A percentile compares a stretch with the other conserved stretches of the same genome.
Evolutionary conservation across 495 filamentous ascomycete genomes (phyloP).

Genomic region (Podospora australis): DNA sequence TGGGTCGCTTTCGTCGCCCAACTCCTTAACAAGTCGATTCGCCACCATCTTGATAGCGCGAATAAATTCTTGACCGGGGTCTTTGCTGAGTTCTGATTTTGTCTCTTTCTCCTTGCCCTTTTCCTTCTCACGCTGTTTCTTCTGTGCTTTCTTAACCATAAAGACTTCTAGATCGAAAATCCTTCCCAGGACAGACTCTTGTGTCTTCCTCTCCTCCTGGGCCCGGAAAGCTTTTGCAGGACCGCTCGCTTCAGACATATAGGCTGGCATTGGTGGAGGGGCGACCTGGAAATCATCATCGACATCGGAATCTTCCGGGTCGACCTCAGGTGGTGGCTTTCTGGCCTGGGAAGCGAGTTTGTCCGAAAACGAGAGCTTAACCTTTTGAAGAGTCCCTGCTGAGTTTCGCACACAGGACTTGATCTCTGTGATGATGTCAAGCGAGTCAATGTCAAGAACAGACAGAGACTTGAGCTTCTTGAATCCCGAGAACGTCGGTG

Average conservation of each 20-base stretch:
- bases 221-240: conserved; percentile 36
- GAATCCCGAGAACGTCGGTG: conserved; percentile 52
- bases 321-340: conserved; percentile 41
- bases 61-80: conserved; percentile 29
- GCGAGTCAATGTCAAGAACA: conserved; percentile 51
- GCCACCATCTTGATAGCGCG: conserved; percentile 34
- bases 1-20: conserved; percentile 24
- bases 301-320: conserved; percentile 46
- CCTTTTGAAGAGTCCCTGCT: conserved; percentile 41
- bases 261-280: conserved; percentile 7
- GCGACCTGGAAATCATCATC: conserved; percentile 40
- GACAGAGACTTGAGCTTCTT: conserved; percentile 45
- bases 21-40: conserved; percentile 26
- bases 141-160: conserved; percentile 19
- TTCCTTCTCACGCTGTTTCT: conserved; percentile 24
- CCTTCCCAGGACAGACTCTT: conserved; percentile 48
- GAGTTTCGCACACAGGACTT: conserved; percentile 46
- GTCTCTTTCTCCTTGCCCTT: conserved; percentile 23
- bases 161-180: conserved; percentile 46
- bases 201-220: conserved; percentile 44
- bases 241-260: conserved; percentile 26
- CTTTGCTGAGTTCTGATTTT: not conserved
- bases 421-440: conserved; percentile 51
- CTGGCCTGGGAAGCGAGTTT: conserved; percentile 43
- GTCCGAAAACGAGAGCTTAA: conserved; percentile 55